phyloP scores from a whole-genome alignment of 345 rosid genomes.

The Syzygium oleosum region DNA sequence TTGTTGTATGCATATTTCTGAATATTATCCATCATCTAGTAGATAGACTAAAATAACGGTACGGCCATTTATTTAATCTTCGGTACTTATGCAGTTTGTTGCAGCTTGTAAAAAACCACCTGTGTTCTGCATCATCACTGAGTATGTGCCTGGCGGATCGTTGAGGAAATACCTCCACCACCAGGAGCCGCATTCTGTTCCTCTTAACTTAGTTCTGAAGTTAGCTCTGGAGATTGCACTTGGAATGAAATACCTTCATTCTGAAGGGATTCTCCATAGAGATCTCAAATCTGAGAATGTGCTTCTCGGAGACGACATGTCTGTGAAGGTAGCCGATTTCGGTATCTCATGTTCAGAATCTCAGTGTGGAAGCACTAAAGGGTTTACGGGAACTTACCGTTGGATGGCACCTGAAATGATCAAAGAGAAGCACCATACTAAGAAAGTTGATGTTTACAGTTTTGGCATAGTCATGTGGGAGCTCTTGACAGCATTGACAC shows the following conservation, averaged over 20 bases:
- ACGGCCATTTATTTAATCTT: background rate
- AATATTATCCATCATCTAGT: background rate
- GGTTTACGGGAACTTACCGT: slow-evolving; percentile 70
- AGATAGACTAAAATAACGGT: background rate
- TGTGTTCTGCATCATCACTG: slow-evolving; percentile 60
- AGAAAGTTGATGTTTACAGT: slow-evolving; percentile 78
- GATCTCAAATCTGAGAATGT: slow-evolving; percentile 80
- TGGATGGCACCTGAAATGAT: slow-evolving; percentile 96
- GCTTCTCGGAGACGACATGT: slow-evolving; percentile 58
- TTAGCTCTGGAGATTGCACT: slow-evolving; percentile 63
- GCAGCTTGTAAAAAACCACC: slow-evolving; percentile 73
- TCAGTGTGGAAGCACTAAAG: slow-evolving; percentile 55
- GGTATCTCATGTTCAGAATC: slow-evolving; percentile 73
- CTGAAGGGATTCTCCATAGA: slow-evolving; percentile 59
- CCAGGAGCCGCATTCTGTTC: slow-evolving; percentile 61
- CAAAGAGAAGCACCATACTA: slow-evolving; percentile 60
- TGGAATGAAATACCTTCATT: slow-evolving; percentile 74
- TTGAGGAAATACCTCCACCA: slow-evolving; percentile 63
- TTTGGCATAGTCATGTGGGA: slow-evolving; percentile 82
- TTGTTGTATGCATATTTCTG: background rate
- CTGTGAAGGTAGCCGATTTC: slow-evolving; percentile 69
- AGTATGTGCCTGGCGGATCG: slow-evolving; percentile 67
- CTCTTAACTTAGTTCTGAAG: slow-evolving; percentile 48
- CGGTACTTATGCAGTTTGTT: slow-evolving; percentile 39
- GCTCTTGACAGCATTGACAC: slow-evolving; percentile 59